These are phyloP conservation scores for Pleurotus salmoneostramineus DNA, from an alignment of 768 basidiomycete species.

Conservation along the genomic window DNA sequence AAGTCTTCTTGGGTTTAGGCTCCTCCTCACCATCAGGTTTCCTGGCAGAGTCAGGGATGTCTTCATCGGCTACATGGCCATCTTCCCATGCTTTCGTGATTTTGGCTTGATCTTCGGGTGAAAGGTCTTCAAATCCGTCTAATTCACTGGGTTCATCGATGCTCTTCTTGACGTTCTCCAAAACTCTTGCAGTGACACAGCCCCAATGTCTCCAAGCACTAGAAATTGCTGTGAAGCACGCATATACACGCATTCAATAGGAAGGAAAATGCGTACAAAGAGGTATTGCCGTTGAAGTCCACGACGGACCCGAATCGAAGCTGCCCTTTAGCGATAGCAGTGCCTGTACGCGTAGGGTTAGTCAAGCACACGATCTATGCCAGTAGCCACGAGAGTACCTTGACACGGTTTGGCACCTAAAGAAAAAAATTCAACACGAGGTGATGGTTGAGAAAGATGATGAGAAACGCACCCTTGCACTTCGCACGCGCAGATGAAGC, in stretches of 20 bases:
- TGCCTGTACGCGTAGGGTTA: conserved; percentile 39
- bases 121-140: conserved; percentile 82
- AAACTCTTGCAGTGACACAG: conserved; percentile 66
- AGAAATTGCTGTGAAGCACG: background rate
- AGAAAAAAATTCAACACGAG: conserved; percentile 13
- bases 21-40: conserved; percentile 44
- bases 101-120: conserved; percentile 64
- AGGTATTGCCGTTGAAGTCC: conserved; percentile 66
- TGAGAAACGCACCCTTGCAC: conserved; percentile 65
- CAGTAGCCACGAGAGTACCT: conserved; percentile 38
- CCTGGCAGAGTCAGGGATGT: conserved; percentile 71
- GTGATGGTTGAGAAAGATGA: conserved; percentile 20
- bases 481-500: conserved; percentile 63
- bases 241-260: background rate
- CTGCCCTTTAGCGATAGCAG: conserved; percentile 64
- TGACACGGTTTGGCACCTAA: conserved; percentile 74
- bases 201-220: conserved; percentile 93
- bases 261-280: conserved; percentile 45
- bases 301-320: conserved; percentile 74
- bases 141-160: conserved; percentile 62
- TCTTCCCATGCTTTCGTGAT: conserved; percentile 70
- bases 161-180: conserved; percentile 65
- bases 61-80: conserved; percentile 78
- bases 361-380: conserved; percentile 7
- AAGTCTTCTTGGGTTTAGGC: background rate